Conservation (phyloP, 2,329 filamentous ascomycete species). For the Ophiostoma fasciatum region DNA sequence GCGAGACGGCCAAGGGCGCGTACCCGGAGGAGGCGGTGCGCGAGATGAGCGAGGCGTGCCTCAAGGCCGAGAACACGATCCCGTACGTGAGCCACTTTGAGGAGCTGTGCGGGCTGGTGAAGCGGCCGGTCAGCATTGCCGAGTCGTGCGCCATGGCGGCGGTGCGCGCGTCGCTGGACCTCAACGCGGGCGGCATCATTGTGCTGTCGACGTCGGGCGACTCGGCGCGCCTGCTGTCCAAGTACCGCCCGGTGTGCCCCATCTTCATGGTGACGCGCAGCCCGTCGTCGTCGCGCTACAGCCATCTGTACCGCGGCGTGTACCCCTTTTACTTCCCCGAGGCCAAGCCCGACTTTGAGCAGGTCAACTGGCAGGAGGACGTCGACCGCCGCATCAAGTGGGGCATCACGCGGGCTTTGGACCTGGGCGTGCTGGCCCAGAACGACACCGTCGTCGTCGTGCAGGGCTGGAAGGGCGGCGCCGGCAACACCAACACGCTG, state of each 20-base stretch:
- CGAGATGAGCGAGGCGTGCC: conserved; percentile 97
- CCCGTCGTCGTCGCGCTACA: conserved; percentile 69
- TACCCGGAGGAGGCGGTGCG: conserved; percentile 85
- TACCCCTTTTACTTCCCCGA: conserved; percentile 95
- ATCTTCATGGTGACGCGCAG: conserved; percentile 99
- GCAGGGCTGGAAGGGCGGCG: conserved; percentile 82
- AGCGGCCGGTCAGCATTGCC: conserved; percentile 70
- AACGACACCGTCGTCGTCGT: conserved; percentile 70
- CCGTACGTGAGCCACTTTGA: conserved; percentile 95
- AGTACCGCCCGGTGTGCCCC: conserved; percentile 96
- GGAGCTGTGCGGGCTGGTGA: conserved; percentile 73
- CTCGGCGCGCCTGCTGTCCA: conserved; percentile 88
- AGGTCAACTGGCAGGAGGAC: conserved; percentile 96
- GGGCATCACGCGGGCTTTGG: conserved; percentile 77
- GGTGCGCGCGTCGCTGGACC: conserved; percentile 85
- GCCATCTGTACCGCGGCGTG: conserved; percentile 91
- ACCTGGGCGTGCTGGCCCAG: conserved; percentile 59
- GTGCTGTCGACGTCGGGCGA: conserved; percentile 92
- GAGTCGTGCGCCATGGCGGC: conserved; percentile 97
- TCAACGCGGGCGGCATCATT: conserved; percentile 91
- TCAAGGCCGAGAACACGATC: conserved; percentile 93
- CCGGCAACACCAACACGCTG: conserved; percentile 80
- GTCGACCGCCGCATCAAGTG: conserved; percentile 96
- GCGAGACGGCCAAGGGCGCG: conserved; percentile 94
- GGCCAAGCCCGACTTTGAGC: conserved; percentile 84